These are phyloP conservation scores for Berberis vulgaris DNA, from an alignment of 164 flowering plant species.

Conservation along the genomic window DNA sequence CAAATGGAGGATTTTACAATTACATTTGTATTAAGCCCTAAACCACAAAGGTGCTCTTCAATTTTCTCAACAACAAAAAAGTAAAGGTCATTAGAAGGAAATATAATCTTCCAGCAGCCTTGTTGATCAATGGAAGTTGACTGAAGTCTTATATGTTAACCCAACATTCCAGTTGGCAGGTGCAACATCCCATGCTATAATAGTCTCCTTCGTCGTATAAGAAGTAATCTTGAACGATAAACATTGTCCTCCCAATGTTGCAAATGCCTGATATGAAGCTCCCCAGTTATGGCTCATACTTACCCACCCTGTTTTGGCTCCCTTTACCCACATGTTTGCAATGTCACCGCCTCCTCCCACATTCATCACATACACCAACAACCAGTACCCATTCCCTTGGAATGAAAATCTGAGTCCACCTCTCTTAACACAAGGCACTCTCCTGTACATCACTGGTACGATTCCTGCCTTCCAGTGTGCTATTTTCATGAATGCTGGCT, in stretches of 20 bases:
- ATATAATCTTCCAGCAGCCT: background rate
- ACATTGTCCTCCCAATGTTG: slow-evolving; percentile 60
- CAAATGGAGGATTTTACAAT: no score
- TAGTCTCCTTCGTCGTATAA: slow-evolving; percentile 41
- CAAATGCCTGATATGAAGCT: slow-evolving; percentile 81
- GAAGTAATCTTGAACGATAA: slow-evolving; percentile 72
- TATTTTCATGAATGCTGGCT: slow-evolving; percentile 79
- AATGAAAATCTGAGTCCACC: slow-evolving; percentile 61
- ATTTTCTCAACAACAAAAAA: no score
- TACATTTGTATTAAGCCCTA: no score
- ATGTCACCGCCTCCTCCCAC: slow-evolving; percentile 90
- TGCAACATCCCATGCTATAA: slow-evolving; percentile 47
- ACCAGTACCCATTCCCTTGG: slow-evolving; percentile 92
- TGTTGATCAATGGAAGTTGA: slow-evolving; percentile 49
- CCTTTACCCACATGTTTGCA: slow-evolving; percentile 61
- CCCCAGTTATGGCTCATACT: slow-evolving; percentile 82
- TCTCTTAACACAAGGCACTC: slow-evolving; percentile 52
- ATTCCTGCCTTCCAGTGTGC: slow-evolving; percentile 35
- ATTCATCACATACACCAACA: slow-evolving; percentile 85
- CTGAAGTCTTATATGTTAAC: slow-evolving; percentile 35
- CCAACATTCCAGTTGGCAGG: slow-evolving; percentile 35
- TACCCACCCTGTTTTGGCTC: slow-evolving; percentile 56
- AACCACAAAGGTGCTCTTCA: no score
- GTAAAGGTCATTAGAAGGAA: background rate
- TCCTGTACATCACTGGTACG: slow-evolving; percentile 57